Evolutionary conservation across 257 asterid genomes (phyloP).

Genomic region (Fraxinus excelsior): DNA sequence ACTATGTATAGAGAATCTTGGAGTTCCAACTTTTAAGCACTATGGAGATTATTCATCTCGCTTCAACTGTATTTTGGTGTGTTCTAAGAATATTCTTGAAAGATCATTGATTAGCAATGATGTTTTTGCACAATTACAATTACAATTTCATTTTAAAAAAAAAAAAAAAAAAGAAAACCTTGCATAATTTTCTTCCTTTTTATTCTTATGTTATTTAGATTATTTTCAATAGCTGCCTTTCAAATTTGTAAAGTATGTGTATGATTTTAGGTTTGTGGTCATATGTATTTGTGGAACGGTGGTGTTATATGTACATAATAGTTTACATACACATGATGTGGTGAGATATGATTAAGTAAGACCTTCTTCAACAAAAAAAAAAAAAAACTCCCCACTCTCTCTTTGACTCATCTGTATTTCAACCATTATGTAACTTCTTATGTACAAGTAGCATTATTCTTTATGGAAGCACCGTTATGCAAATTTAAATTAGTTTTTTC

Average conservation of each 20-base stretch:
- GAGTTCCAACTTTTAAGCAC: not conserved
- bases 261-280: not conserved
- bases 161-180: not conserved
- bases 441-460: no score
- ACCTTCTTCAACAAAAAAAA: no score
- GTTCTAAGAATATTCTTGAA: not conserved
- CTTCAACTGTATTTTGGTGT: not conserved
- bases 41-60: conserved; percentile 1
- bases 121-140: not conserved
- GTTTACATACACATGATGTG: no score
- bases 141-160: not conserved
- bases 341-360: no score
- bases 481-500: conserved; percentile 4
- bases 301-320: no score
- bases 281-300: not conserved
- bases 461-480: not conserved
- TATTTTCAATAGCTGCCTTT: not conserved
- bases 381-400: no score
- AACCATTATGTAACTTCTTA: no score
- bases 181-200: not conserved
- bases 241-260: not conserved
- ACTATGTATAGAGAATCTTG: conserved; percentile 7
- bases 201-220: not conserved
- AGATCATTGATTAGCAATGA: not conserved
- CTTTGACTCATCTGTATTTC: no score